These are phyloP conservation scores for Cladosporium sp. DNA, from an alignment of 2,329 filamentous ascomycete genomes.

Conservation along the genomic window DNA sequence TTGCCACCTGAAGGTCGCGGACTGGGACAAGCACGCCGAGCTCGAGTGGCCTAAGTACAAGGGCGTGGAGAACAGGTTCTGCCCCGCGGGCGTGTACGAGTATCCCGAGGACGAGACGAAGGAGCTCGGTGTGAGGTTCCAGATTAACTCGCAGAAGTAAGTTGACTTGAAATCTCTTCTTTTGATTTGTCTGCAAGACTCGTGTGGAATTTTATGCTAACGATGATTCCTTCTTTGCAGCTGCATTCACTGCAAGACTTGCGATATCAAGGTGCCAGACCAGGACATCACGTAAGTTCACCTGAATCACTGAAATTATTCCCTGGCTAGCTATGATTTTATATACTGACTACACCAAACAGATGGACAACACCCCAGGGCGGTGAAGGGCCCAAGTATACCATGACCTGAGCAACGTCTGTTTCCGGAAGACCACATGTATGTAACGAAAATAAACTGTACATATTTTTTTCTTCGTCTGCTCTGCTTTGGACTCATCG, in stretches of 20 bases:
- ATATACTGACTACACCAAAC: background rate
- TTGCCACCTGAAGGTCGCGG: slow-evolving; percentile 88
- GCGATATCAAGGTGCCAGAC: slow-evolving; percentile 94
- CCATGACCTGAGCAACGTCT: slow-evolving; percentile 52
- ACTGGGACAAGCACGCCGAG: slow-evolving; percentile 87
- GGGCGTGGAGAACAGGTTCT: slow-evolving; percentile 94
- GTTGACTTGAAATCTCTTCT: slow-evolving; percentile 49
- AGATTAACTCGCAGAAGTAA: slow-evolving; percentile 88
- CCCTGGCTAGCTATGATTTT: background rate
- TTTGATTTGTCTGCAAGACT: no score
- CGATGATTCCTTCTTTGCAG: slow-evolving; percentile 35
- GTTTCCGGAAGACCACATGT: no score
- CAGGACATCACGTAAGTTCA: slow-evolving; percentile 78
- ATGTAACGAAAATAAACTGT: background rate
- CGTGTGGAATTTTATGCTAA: slow-evolving; percentile 27
- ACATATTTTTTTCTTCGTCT: background rate
- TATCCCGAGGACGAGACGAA: slow-evolving; percentile 91
- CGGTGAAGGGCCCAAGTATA: slow-evolving; percentile 69
- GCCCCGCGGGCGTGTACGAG: slow-evolving; percentile 94
- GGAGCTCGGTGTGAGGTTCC: slow-evolving; percentile 84
- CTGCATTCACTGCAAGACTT: slow-evolving; percentile 99
- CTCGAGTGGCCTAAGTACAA: slow-evolving; percentile 82
- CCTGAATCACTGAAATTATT: no score
- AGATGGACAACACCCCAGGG: slow-evolving; percentile 77
- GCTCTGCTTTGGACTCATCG: no score